Conservation (phyloP, 345 rosid species). For the Brassica napus region DNA sequence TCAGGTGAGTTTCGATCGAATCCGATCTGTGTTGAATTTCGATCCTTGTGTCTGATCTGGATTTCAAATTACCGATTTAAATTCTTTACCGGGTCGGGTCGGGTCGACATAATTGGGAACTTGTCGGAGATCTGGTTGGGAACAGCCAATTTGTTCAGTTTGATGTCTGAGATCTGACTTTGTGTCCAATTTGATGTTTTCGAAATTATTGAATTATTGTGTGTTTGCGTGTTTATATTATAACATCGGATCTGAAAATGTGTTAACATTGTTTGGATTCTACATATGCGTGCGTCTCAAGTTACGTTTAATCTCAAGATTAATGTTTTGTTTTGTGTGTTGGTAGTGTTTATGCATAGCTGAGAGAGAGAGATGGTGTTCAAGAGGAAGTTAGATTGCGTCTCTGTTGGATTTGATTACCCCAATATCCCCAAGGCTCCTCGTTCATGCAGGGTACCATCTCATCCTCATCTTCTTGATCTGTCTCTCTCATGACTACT, state of each 20-base stretch:
- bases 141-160: neutral
- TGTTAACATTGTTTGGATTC: neutral
- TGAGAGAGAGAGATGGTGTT: constrained; percentile 73
- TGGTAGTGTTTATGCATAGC: constrained; percentile 44
- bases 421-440: constrained; percentile 75
- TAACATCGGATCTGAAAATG: neutral
- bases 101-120: neutral
- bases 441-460: constrained; percentile 76
- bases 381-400: constrained; percentile 69
- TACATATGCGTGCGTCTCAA: neutral
- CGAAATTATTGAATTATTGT: neutral
- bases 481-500: constrained; percentile 19
- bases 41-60: constrained; percentile 14
- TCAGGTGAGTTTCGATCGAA: constrained; percentile 8
- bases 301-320: neutral
- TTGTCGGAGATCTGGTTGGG: constrained; percentile 21
- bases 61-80: constrained; percentile 9
- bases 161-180: too few species aligned
- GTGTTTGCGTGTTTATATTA: neutral
- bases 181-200: constrained; percentile 11
- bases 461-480: constrained; percentile 14
- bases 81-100: constrained; percentile 6
- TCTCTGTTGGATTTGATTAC: constrained; percentile 59
- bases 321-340: constrained; percentile 18
- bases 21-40: neutral